Conservation (phyloP, 768 basidiomycete species). For the Leccinum arenicola region DNA sequence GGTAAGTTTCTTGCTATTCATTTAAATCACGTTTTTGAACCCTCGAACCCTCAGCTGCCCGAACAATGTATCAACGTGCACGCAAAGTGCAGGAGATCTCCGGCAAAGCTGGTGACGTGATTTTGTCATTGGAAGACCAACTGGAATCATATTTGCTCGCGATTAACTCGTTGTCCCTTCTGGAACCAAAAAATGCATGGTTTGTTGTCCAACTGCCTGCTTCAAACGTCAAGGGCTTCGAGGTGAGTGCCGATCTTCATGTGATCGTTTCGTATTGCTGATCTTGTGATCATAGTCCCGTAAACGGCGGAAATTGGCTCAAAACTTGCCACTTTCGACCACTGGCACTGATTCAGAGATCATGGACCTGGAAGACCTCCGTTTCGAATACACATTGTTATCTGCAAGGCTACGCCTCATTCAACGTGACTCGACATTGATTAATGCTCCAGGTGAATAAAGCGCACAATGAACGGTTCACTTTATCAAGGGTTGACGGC, state of each 20-base stretch:
- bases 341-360: constrained; percentile 69
- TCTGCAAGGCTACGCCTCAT: constrained; percentile 76
- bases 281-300: constrained; percentile 43
- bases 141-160: constrained; percentile 81
- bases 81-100: constrained; percentile 60
- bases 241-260: constrained; percentile 33
- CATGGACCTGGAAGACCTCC: constrained; percentile 75
- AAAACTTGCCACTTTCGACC: constrained; percentile 74
- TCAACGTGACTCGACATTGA: constrained; percentile 58
- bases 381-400: constrained; percentile 73
- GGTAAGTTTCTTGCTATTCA: constrained; percentile 51
- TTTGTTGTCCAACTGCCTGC: constrained; percentile 60
- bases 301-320: constrained; percentile 71
- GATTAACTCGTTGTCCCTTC: constrained; percentile 83
- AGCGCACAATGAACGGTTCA: constrained; percentile 7
- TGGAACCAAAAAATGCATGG: constrained; percentile 83
- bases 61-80: constrained; percentile 91
- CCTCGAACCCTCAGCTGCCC: constrained; percentile 58
- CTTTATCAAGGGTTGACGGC: constrained; percentile 10
- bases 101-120: constrained; percentile 34
- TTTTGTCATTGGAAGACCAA: constrained; percentile 60
- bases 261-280: constrained; percentile 16
- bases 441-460: constrained; percentile 62
- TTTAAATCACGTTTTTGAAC: constrained; percentile 20
- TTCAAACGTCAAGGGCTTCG: constrained; percentile 45